Percentiles rank a stretch among this genome's conserved stretches.
These are phyloP conservation scores for Apiospora aurea DNA, from an alignment of 2,329 filamentous ascomycete genomes.

Conservation along the genomic window DNA sequence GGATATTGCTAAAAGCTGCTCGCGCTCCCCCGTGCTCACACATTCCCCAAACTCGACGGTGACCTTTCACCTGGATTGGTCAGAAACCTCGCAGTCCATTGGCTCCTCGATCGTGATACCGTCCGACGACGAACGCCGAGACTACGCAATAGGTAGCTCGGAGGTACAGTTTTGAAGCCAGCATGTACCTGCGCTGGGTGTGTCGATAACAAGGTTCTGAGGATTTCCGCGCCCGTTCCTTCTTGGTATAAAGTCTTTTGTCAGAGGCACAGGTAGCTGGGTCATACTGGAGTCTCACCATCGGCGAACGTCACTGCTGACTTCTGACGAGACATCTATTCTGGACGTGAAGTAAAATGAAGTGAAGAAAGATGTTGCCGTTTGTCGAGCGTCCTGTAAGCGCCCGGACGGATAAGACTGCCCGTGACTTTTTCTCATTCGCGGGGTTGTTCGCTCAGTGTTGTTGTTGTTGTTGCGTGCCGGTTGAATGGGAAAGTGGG, in stretches of 20 bases:
- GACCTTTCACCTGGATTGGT: not conserved
- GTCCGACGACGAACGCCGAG: not conserved
- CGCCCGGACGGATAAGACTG: not conserved
- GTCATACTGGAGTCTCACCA: not conserved
- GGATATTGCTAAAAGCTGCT: not conserved
- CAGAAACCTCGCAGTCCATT: not conserved
- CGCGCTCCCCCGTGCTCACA: not conserved
- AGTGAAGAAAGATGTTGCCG: not conserved
- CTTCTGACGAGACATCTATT: constrained; percentile 12
- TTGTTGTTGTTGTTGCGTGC: not conserved
- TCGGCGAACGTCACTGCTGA: not conserved
- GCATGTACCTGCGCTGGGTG: not conserved
- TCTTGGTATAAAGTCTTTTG: not conserved
- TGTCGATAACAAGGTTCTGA: constrained; percentile 11
- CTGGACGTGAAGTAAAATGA: not conserved
- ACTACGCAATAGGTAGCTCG: not conserved
- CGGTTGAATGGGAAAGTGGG: not conserved
- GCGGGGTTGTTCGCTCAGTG: not conserved
- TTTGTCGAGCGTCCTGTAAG: constrained; percentile 1
- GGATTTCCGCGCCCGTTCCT: not conserved
- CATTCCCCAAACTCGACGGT: not conserved
- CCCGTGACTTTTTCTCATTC: not conserved
- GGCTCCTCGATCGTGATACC: not conserved
- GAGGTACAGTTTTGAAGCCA: not conserved
- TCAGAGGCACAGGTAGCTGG: constrained; percentile 2